These are phyloP conservation scores for Letharia columbiana DNA, from an alignment of 495 filamentous ascomycete genomes.

Conservation along the genomic window DNA sequence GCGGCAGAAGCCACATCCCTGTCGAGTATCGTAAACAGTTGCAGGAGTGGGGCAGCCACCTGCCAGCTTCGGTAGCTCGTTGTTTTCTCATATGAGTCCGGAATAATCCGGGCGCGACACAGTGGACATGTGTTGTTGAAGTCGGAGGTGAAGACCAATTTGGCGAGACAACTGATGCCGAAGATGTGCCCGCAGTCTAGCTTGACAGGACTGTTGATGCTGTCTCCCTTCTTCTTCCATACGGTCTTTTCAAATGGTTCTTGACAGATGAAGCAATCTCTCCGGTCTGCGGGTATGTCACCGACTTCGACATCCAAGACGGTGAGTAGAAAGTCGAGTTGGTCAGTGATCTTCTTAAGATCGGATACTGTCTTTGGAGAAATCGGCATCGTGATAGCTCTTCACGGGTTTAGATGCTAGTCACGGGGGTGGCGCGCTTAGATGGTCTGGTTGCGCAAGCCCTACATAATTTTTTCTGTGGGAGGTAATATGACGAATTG, in stretches of 20 bases:
- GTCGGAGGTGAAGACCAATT: not conserved
- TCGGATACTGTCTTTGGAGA: no score
- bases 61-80: no score
- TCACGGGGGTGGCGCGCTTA: no score
- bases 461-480: no score
- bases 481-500: no score
- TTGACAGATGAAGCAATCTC: not conserved
- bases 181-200: not conserved
- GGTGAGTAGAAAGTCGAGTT: not conserved
- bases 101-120: not conserved
- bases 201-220: not conserved
- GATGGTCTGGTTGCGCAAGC: no score
- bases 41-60: no score
- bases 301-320: not conserved
- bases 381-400: no score
- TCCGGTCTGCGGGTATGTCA: not conserved
- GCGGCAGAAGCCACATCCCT: no score
- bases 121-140: not conserved
- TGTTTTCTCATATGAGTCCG: not conserved
- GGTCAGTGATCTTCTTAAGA: no score
- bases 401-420: no score
- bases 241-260: not conserved
- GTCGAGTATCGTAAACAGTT: no score
- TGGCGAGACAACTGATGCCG: not conserved
- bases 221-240: not conserved